Conservation (phyloP, 371 early-diverging fungal species). For the Mortierella sp. region DNA sequence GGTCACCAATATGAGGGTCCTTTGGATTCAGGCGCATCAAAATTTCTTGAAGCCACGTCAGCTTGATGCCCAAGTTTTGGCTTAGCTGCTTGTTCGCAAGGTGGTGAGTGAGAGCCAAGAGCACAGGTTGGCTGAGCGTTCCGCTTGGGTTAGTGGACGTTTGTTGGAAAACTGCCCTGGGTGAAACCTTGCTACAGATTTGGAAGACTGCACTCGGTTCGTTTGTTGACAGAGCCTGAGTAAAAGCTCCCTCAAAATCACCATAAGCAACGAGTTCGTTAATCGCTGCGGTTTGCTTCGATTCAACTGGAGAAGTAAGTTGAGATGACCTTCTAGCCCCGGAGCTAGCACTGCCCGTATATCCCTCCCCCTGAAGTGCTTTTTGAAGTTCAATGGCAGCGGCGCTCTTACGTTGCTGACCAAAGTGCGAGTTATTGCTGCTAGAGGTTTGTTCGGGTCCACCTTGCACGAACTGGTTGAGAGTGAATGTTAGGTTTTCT, state of each 20-base stretch:
- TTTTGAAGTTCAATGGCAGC: conserved; percentile 40
- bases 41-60: conserved; percentile 53
- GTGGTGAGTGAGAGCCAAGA: conserved; percentile 44
- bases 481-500: conserved; percentile 25
- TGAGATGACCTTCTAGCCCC: conserved; percentile 47
- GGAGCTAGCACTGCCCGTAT: neutral
- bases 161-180: conserved; percentile 47
- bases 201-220: conserved; percentile 29
- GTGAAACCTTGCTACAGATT: conserved; percentile 47
- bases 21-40: conserved; percentile 40
- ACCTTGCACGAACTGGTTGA: conserved; percentile 35
- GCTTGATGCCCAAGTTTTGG: conserved; percentile 33
- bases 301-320: conserved; percentile 36
- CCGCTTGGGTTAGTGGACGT: conserved; percentile 32
- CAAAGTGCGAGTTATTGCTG: conserved; percentile 5
- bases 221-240: conserved; percentile 47
- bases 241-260: conserved; percentile 50
- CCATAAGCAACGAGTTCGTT: conserved; percentile 47
- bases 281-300: conserved; percentile 27
- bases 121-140: conserved; percentile 46
- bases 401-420: conserved; percentile 31
- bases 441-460: conserved; percentile 16
- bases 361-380: conserved; percentile 35
- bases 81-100: conserved; percentile 41
- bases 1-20: conserved; percentile 35